Base-by-base conservation (phyloP, 768 basidiomycete genomes). In the Amanita thiersii region DNA sequence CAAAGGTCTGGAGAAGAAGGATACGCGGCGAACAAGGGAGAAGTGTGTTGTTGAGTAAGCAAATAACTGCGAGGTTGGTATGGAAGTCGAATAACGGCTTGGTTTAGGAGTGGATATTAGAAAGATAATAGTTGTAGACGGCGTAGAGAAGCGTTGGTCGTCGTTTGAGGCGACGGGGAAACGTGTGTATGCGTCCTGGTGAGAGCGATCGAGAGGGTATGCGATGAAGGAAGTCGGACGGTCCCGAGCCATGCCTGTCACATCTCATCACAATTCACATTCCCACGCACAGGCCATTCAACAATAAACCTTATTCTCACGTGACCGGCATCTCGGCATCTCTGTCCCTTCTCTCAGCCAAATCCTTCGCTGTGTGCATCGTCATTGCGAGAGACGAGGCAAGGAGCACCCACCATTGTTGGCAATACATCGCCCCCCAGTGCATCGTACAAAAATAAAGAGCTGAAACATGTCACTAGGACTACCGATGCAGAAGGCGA, bases 251-350 rank as follows among this genome's bases (percentile, higher is more conserved):
- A 59, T 57, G 59, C 52, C 51, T 61, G 63, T 64, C 66, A 66
- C 62, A 66, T 62, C 58, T 59, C 57, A 53, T 46, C 40, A 41
- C 39, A 41, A 44, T 53, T 61, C 56, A 52, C 58, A 57, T 58
- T 67, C 64, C 54, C 68, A 70, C 70, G 70, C 70, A 70, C 70
- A 58, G 68, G 56, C 70, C 69, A 61, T 52, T 57, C 50, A 70
- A 59, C 59, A 62, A 59, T 49, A 49, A 39, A 46, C 40, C 40
- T 49, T 51, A 48, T 46, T 50, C 32, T 50, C 66, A 69, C 68
- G 63, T 67, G 63, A 40, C 30, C 51, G 50, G 46, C 48, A 33
- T 44, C 55, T 39, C 44, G 44, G 44, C 44, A 45, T 29, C 3
- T 1, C 12, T 9, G 10, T 20, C 15, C 23, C 9, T 8, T 2